Conservation (phyloP, 371 early-diverging fungal species). For the Mycotypha africana region DNA sequence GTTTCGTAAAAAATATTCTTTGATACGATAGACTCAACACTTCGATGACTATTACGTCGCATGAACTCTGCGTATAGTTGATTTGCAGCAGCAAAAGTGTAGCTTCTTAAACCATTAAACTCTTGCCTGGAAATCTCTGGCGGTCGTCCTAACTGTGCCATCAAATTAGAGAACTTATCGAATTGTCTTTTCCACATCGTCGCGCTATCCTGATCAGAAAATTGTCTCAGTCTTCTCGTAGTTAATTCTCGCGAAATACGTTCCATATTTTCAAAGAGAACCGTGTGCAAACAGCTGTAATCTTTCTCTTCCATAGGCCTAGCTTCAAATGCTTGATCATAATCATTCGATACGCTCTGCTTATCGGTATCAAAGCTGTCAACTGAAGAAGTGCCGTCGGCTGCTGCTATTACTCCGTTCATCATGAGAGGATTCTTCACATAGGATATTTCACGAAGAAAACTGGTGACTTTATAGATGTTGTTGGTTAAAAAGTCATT, state of each 20-base stretch:
- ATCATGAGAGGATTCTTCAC: no score
- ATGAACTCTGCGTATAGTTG: slow-evolving; percentile 78
- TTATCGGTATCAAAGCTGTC: neutral
- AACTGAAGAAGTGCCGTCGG: neutral
- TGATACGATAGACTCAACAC: slow-evolving; percentile 55
- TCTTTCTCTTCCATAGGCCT: slow-evolving; percentile 55
- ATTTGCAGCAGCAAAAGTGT: slow-evolving; percentile 45
- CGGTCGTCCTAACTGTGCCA: slow-evolving; percentile 85
- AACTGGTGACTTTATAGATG: slow-evolving; percentile 61
- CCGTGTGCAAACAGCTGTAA: slow-evolving; percentile 58
- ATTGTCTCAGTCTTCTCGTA: slow-evolving; percentile 34
- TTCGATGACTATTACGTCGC: slow-evolving; percentile 67
- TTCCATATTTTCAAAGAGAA: slow-evolving; percentile 68
- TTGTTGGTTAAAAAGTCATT: slow-evolving; percentile 80
- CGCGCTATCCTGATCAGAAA: slow-evolving; percentile 26
- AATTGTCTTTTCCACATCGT: slow-evolving; percentile 48
- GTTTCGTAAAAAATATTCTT: slow-evolving; percentile 78
- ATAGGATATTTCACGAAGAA: slow-evolving; percentile 54
- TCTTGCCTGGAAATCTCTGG: slow-evolving; percentile 38
- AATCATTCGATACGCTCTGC: neutral
- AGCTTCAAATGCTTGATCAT: slow-evolving; percentile 11
- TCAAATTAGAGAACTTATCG: slow-evolving; percentile 72
- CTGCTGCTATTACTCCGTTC: no score
- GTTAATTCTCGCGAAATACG: slow-evolving; percentile 62
- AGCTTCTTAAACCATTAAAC: slow-evolving; percentile 40